phyloP scores from a whole-genome alignment of 192 early-diverging fungal species.

The Coemansia sp. region DNA sequence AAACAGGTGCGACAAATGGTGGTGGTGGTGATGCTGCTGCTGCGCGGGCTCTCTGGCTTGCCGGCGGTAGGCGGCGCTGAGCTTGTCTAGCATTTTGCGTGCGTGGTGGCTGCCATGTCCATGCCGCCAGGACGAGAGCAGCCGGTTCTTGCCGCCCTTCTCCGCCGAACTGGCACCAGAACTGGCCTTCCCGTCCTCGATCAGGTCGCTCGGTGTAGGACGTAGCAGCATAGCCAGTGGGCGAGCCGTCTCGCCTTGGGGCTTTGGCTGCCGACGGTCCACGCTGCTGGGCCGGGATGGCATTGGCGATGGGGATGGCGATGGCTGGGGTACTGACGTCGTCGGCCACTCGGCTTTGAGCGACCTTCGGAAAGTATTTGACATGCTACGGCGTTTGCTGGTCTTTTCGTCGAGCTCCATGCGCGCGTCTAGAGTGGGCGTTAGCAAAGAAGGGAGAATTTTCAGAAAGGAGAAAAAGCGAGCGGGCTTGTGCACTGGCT shows the following conservation, averaged over 20 bases:
- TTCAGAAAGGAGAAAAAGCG: neutral
- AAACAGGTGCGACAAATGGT: neutral
- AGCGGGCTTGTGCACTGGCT: neutral
- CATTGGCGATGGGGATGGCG: neutral
- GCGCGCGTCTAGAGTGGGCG: neutral
- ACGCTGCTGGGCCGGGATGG: neutral
- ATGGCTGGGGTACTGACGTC: neutral
- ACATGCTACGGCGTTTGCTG: slow-evolving; percentile 17
- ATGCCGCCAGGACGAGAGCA: neutral
- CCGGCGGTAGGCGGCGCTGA: slow-evolving; percentile 3
- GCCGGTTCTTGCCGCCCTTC: neutral
- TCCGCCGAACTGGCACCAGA: neutral
- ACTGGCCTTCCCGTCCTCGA: neutral
- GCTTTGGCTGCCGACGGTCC: slow-evolving; percentile 2
- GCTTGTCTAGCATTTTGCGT: slow-evolving; percentile 10
- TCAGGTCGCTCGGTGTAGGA: neutral
- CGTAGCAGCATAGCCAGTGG: neutral
- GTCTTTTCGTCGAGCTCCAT: slow-evolving; percentile 3
- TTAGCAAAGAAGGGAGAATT: neutral
- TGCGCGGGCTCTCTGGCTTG: neutral
- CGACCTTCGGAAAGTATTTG: slow-evolving; percentile 13
- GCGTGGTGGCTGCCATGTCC: neutral
- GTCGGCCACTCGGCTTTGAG: slow-evolving; percentile 18
- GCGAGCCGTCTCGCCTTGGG: neutral
- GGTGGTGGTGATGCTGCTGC: neutral